Base-by-base conservation (phyloP, 257 asterid species). In the Penstemon eatonii region DNA sequence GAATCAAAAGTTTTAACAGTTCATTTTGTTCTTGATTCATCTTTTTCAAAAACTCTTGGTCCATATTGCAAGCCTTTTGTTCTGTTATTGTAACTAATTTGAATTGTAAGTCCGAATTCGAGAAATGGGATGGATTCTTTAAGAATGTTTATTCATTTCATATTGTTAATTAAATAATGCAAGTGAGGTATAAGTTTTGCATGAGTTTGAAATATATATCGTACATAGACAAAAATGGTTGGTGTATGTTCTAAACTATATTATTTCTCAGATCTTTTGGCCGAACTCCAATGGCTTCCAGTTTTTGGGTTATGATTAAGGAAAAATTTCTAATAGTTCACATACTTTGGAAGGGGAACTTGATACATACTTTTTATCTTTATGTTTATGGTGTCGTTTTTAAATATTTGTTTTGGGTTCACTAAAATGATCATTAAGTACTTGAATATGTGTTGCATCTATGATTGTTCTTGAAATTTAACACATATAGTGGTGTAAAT, bases 1-100 rank as follows among this genome's bases (percentile, higher is more conserved):
- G 68, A 0, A 39, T 60, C 5, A 7, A 62, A 49, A 70, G 61
- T 70, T 70, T 60, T 19, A 70, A 60, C 8, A 70, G 52, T 5
- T 60, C 75, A 46, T 50, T 70, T 19, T 50, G 37, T 18, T 70
- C 41, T 2, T 59, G 60, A 40, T 46, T 46, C 36, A 51, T 13
- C 10, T 13, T 38, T 38, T 0, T 69, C 49, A 8, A 60, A 18
- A 61, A 60, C 13, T 4, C 13, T 68, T 4, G 56, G 65, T 41
- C 43, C 10, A 39, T 43, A 10, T 6, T 41, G 10, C 38, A 5
- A 42, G 13, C 65, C 44, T 54, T 56, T n/a, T n/a, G n/a, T n/a
- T n/a, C 12, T 3, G 44, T 56, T 4, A 68, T 68, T 56, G 15
- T 44, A 5, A 56, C 44, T 8, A 57, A 62, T 43, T n/a, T n/a